Evolutionary conservation across 345 rosid genomes (phyloP), one percentile per base, ranked within the genome.

Genomic region (Populus ilicifolia): DNA sequence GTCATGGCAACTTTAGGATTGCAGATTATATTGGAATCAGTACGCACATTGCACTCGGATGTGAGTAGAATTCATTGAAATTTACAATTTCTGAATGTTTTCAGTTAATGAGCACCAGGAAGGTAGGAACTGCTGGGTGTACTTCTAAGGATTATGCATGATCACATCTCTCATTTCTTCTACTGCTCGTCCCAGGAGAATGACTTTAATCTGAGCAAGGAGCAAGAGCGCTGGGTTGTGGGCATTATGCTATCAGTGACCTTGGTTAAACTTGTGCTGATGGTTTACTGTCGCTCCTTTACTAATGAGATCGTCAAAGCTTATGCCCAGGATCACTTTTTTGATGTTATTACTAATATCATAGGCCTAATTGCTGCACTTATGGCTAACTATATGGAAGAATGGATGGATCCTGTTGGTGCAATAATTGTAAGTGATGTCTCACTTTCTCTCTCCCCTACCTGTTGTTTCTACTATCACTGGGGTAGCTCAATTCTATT

Each of bases 1-100:
- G 98, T 93, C 70, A 96, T 96, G 99, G 99, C 99, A 70, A 96
- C 99, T 78, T 92, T 96, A 75, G 99, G 99, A 65, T 86, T 96
- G 85, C 98, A 96, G 85, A 96, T 96, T 73, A 96, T 96, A 81
- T 80, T 93, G 91, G 99, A 96, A 87, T 96, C 98, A 29, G 41
- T 86, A 9, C 97, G 88, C 63, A 87, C 91, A 16, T 81, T 96
- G 88, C 7, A 88, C 52, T 93, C 94, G 41, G 89, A 84, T 83
- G 98, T 94, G 84, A 83, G 98, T 81, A 73, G 56, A 68, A 77
- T 25, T 27, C 29, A 30, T 63, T 41, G 76, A 44, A 71, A 35
- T 25, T 70, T 30, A 7, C 36, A 33, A 23, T 35, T 10, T 67
- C 13, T 70, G 21, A 16, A 59, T 54, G 59, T 79, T 65, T 59